Conservation (phyloP, 2,329 filamentous ascomycete species). For the Colletotrichum cuscutae region DNA sequence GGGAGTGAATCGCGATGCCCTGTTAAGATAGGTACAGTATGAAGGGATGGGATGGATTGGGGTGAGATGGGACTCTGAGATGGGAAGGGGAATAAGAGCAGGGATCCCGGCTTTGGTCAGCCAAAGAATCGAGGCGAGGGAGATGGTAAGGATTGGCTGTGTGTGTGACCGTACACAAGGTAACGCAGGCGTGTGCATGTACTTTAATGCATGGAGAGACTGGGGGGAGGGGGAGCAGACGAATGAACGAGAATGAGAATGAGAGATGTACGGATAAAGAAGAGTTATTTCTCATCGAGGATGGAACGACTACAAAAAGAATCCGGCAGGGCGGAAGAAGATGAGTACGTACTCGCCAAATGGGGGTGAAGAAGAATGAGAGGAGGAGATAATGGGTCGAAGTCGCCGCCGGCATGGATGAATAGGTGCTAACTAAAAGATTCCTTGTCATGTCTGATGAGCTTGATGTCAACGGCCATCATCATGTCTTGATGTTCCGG, state of each 20-base stretch:
- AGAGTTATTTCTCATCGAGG: not conserved
- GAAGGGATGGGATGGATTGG: constrained; percentile 5
- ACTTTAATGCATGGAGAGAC: constrained; percentile 11
- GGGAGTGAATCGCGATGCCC: constrained; percentile 5
- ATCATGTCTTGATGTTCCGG: not conserved
- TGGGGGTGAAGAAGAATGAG: not conserved
- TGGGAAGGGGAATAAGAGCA: constrained; percentile 11
- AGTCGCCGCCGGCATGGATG: not conserved
- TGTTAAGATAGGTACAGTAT: not conserved
- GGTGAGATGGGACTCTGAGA: not conserved
- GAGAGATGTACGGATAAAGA: not conserved
- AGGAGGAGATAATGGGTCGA: not conserved
- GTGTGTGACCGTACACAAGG: not conserved
- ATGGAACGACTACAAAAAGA: constrained; percentile 16
- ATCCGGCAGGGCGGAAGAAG: constrained; percentile 12
- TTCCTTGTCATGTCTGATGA: not conserved
- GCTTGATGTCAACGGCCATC: constrained; percentile 3
- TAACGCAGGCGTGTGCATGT: constrained; percentile 7
- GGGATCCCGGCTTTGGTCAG: constrained; percentile 8
- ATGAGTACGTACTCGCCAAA: constrained; percentile 14
- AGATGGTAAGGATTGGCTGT: not conserved
- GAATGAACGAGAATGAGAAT: not conserved
- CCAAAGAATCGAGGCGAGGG: not conserved
- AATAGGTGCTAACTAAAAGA: not conserved
- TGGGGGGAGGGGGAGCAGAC: not conserved